Evolutionary conservation across 768 basidiomycete genomes (phyloP), one percentile per base, ranked within the genome.

Genomic region (Lactarius quietus): DNA sequence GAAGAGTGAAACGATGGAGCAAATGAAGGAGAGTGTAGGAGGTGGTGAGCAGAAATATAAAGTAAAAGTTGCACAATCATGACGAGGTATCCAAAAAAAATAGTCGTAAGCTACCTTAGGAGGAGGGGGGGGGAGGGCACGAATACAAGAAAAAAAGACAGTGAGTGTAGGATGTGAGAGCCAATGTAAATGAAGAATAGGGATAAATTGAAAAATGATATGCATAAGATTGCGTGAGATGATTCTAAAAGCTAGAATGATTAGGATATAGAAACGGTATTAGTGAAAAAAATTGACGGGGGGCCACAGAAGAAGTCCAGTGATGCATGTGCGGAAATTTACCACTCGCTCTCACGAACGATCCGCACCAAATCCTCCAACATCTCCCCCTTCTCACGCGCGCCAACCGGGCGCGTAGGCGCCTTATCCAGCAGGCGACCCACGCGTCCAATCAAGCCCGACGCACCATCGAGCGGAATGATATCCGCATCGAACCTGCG

Each of bases 401-500:
- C 57, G 65, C 72, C 73, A 59, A 88, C 74, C 64, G 76, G 75
- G 17, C 53, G 68, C 28, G 80, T 78, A 6, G 86, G 78, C 33
- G 68, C 61, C 52, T 77, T 76, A 57, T 78, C 78, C 60, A 92
- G 79, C 41, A 92, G 78, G 53, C 80, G 79, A 70, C 86, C 84
- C 7, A 90, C 86, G 51, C 82, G 84, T 31, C 79, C 72, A n/a
- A 90, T 78, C 48, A 92, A 84, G 26, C 90, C 90, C 36, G 78
- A 80, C 14, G 88, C 84, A 18, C 90, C 90, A 64, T 92, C 88
- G 57, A 92, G 85, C 3, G 88, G 86, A 55, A 92, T 91, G 51
- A 84, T 79, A 66, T 87, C 83, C 23, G 86, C 86, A 73, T 92
- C 90, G 71, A 88, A 92, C 65, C 84, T 84, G 72, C 85, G 85